phyloP scores from a whole-genome alignment of 1,284 basidiomycete genomes.

The Malassezia sympodialis region DNA sequence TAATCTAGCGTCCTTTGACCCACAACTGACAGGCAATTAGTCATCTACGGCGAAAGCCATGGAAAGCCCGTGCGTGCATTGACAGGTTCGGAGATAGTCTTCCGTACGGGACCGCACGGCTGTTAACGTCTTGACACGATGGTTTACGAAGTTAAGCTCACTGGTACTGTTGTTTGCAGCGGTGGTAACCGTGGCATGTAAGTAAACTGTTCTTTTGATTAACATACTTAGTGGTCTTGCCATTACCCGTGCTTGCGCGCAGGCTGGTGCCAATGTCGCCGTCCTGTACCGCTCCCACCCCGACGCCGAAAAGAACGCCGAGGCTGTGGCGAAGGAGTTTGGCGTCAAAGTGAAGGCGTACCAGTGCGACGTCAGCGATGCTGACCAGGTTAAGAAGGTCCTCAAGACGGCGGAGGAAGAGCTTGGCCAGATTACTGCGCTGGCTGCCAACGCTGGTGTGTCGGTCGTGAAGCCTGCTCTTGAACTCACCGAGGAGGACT shows the following conservation, averaged over 20 bases:
- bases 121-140: conserved; percentile 2
- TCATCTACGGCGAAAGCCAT: neutral
- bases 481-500: conserved; percentile 43
- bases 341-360: conserved; percentile 46
- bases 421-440: conserved; percentile 40
- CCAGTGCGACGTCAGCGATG: conserved; percentile 47
- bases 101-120: neutral
- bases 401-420: conserved; percentile 38
- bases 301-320: conserved; percentile 43
- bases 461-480: conserved; percentile 48
- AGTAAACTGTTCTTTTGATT: neutral
- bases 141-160: conserved; percentile 24
- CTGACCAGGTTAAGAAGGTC: conserved; percentile 39
- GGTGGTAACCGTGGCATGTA: conserved; percentile 46
- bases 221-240: conserved; percentile 30
- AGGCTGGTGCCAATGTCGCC: conserved; percentile 46
- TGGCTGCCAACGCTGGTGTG: conserved; percentile 45
- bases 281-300: conserved; percentile 46
- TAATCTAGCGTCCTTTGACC: neutral
- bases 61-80: neutral
- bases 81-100: neutral
- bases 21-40: neutral
- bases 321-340: conserved; percentile 40
- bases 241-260: conserved; percentile 41
- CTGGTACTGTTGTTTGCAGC: conserved; percentile 53